phyloP scores from a whole-genome alignment of 2,329 filamentous ascomycete genomes.

The Penicillium sp. region DNA sequence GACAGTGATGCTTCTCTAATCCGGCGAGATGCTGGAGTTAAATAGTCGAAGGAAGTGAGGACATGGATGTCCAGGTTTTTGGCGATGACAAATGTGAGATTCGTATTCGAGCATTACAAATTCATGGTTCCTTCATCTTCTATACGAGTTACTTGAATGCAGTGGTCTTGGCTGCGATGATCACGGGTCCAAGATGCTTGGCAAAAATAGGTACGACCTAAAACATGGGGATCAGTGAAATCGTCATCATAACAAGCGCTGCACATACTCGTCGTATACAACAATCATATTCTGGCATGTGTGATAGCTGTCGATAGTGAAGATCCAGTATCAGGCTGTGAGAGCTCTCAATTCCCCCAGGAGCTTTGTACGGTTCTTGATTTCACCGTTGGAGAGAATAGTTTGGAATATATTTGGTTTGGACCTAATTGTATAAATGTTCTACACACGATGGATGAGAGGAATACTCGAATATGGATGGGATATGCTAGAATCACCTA shows the following conservation, averaged over 20 bases:
- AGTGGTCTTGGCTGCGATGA: neutral
- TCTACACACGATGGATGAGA: too few species aligned
- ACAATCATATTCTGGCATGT: too few species aligned
- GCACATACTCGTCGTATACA: neutral
- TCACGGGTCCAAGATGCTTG: neutral
- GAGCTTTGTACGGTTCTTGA: too few species aligned
- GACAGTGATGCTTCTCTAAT: neutral
- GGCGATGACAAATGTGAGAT: neutral
- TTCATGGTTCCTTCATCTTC: neutral
- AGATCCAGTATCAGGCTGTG: too few species aligned
- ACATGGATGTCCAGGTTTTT: neutral
- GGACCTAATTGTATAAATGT: too few species aligned
- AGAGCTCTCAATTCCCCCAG: too few species aligned
- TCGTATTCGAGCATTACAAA: constrained; percentile 6
- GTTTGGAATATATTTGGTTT: too few species aligned
- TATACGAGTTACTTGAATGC: neutral
- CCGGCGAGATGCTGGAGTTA: neutral
- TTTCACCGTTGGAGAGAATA: too few species aligned
- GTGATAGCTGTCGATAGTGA: too few species aligned
- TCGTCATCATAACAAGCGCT: neutral
- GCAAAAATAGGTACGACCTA: neutral
- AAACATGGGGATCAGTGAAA: neutral
- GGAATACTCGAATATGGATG: too few species aligned
- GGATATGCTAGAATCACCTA: neutral
- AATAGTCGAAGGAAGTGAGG: neutral